phyloP scores from a whole-genome alignment of 208 protist species.

The Endotrypanum monterogeii region DNA sequence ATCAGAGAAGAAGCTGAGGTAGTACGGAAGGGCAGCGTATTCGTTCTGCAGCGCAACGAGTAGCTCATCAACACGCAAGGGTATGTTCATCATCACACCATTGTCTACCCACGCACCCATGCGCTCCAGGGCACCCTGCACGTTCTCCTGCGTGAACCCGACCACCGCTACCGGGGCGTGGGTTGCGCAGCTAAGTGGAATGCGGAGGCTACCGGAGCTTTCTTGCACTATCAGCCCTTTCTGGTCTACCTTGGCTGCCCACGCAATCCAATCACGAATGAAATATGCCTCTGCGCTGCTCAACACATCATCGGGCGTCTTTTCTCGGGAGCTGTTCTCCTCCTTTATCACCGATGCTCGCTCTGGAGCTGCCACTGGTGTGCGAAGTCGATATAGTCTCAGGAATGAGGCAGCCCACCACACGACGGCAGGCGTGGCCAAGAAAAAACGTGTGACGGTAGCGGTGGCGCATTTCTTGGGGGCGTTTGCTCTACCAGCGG shows the following conservation, averaged over 20 bases:
- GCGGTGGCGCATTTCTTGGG: not conserved
- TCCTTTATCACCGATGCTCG: not conserved
- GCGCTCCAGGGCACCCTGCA: slow-evolving; percentile 20
- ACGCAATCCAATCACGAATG: slow-evolving; percentile 46
- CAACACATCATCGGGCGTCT: slow-evolving; percentile 20
- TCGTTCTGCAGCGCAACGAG: slow-evolving; percentile 35
- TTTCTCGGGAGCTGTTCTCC: not conserved
- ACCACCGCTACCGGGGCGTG: slow-evolving; percentile 25
- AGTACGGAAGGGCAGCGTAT: slow-evolving; percentile 44
- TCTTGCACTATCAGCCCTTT: slow-evolving; percentile 34
- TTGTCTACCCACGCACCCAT: slow-evolving; percentile 36
- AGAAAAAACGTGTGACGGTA: slow-evolving; percentile 35
- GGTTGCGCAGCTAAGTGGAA: slow-evolving; percentile 35
- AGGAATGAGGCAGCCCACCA: slow-evolving; percentile 45
- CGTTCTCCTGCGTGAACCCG: slow-evolving; percentile 30
- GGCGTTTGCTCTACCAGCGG: not conserved
- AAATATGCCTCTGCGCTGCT: slow-evolving; percentile 43
- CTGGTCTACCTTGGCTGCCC: slow-evolving; percentile 22
- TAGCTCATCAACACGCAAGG: slow-evolving; percentile 30
- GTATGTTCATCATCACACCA: slow-evolving; percentile 14
- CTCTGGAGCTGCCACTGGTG: slow-evolving; percentile 8
- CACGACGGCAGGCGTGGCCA: slow-evolving; percentile 45
- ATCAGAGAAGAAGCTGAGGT: slow-evolving; percentile 38
- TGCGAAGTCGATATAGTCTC: slow-evolving; percentile 31
- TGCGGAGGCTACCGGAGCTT: slow-evolving; percentile 9